phyloP scores from a whole-genome alignment of 768 basidiomycete genomes.

The Lentinula guzmanii region DNA sequence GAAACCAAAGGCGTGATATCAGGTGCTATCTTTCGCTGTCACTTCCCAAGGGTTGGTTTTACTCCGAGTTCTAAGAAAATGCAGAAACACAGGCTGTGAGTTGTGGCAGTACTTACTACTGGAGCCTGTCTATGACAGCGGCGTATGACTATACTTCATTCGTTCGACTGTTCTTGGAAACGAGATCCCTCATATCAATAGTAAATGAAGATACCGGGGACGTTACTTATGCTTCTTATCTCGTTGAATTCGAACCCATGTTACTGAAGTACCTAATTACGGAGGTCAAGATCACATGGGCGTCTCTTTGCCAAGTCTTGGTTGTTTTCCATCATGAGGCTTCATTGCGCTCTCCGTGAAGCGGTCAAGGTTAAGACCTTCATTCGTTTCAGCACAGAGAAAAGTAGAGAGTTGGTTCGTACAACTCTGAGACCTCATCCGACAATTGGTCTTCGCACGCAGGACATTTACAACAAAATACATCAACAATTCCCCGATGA shows the following conservation, averaged over 20 bases:
- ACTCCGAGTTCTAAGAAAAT: slow-evolving; percentile 15
- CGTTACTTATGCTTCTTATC: too few species aligned
- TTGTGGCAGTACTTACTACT: neutral
- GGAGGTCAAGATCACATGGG: neutral
- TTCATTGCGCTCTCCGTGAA: neutral
- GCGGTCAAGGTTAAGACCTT: neutral
- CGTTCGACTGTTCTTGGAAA: too few species aligned
- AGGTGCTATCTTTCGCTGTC: slow-evolving; percentile 35
- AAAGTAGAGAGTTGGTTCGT: neutral
- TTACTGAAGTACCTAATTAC: too few species aligned
- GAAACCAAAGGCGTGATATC: slow-evolving; percentile 30
- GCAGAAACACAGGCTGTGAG: slow-evolving; percentile 6
- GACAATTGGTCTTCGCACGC: neutral
- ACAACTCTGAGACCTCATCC: neutral
- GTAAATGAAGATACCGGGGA: too few species aligned
- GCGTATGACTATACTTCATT: too few species aligned
- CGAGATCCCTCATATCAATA: too few species aligned
- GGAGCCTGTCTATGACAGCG: too few species aligned
- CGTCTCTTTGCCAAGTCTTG: neutral
- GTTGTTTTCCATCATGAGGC: neutral
- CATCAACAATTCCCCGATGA: neutral
- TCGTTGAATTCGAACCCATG: too few species aligned
- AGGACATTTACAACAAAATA: slow-evolving; percentile 1
- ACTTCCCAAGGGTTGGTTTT: slow-evolving; percentile 47
- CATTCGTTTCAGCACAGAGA: slow-evolving; percentile 1